Evolutionary conservation across 495 filamentous ascomycete genomes (phyloP).

Genomic region (Aspergillus incahuasiensis): DNA sequence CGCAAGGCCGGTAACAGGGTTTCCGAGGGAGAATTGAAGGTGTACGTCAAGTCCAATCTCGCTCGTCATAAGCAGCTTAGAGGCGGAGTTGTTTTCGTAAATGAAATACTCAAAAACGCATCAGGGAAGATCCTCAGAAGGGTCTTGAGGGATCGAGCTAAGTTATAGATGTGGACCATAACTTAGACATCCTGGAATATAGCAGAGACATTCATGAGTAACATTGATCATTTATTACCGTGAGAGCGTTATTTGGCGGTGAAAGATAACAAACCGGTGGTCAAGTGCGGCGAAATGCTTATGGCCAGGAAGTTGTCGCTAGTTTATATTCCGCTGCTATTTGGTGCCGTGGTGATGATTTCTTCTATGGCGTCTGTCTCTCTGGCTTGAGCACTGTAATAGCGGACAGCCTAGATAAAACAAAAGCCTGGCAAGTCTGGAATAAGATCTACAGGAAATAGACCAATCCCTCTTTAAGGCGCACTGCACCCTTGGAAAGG

Average conservation of each 20-base stretch:
- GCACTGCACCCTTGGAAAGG: not conserved
- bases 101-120: constrained; percentile 17
- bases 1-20: not conserved
- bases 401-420: too few relatives aligned
- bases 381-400: too few relatives aligned
- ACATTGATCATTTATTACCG: too few relatives aligned
- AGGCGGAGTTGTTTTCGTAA: constrained; percentile 15
- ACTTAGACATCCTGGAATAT: not conserved
- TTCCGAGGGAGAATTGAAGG: constrained; percentile 13
- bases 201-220: too few relatives aligned
- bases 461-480: not conserved
- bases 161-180: constrained; percentile 10
- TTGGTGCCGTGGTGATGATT: too few relatives aligned
- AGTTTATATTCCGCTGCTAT: too few relatives aligned
- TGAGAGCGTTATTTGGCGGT: too few relatives aligned
- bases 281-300: too few relatives aligned
- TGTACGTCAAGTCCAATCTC: constrained; percentile 14
- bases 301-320: too few relatives aligned
- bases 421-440: too few relatives aligned
- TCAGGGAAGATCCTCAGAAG: constrained; percentile 19
- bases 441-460: not conserved
- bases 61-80: constrained; percentile 16
- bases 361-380: too few relatives aligned
- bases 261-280: too few relatives aligned
- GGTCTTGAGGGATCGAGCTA: constrained; percentile 13